These are phyloP conservation scores for Coccomyxa sp. DNA, from an alignment of 139 green algal genomes.

Conservation along the genomic window DNA sequence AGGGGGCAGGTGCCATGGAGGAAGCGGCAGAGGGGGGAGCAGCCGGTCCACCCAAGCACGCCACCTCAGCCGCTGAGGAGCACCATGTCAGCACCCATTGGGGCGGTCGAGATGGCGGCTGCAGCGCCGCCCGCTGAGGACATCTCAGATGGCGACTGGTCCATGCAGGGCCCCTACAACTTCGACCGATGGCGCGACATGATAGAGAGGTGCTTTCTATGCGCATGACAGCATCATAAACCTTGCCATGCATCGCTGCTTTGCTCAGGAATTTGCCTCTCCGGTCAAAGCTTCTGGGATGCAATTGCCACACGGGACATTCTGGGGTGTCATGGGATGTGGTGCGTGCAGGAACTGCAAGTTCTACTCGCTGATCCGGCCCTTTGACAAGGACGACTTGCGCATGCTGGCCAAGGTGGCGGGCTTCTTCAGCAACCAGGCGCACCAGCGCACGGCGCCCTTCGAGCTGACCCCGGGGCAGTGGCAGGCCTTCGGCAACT, in stretches of 20 bases:
- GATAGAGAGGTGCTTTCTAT: conserved; percentile 19
- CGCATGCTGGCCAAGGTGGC: conserved; percentile 16
- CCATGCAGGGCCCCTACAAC: conserved; percentile 12
- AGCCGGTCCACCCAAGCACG: not conserved
- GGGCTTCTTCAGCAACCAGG: conserved; percentile 7
- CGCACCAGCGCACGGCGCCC: not conserved
- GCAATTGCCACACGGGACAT: not conserved
- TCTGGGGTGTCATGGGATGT: not conserved
- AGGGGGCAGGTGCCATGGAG: not conserved
- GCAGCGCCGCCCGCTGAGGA: not conserved
- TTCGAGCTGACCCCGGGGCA: conserved; percentile 4
- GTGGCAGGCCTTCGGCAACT: conserved; percentile 7
- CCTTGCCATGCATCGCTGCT: not conserved
- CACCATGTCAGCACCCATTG: not conserved
- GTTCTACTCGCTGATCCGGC: conserved; percentile 4
- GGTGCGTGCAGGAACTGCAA: conserved; percentile 16
- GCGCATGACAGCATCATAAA: not conserved
- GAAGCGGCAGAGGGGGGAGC: not conserved
- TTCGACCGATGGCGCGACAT: conserved; percentile 15
- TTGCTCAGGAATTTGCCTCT: too few relatives aligned
- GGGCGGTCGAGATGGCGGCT: not conserved
- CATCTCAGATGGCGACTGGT: conserved; percentile 5
- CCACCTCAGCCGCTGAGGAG: not conserved
- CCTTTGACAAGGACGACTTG: conserved; percentile 13
- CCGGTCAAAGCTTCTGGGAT: not conserved